These are phyloP conservation scores for Pharnaceum exiguum DNA, from an alignment of 148 eudicot species.

Conservation along the genomic window DNA sequence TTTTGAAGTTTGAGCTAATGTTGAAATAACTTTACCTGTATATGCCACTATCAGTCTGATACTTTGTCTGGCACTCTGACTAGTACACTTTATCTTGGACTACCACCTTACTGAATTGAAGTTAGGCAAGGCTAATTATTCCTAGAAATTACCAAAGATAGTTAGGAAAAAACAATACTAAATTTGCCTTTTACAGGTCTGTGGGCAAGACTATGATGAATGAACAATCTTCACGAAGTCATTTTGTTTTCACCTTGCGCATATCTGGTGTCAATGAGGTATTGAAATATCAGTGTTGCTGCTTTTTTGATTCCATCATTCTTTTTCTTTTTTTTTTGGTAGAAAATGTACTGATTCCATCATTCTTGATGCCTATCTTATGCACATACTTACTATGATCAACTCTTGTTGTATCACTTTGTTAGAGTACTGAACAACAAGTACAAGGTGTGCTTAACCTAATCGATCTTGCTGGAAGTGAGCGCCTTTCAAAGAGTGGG, in stretches of 20 bases:
- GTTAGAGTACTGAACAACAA: slow-evolving; percentile 90
- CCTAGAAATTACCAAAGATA: neutral
- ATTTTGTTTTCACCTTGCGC: slow-evolving; percentile 87
- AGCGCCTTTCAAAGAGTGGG: slow-evolving; percentile 97
- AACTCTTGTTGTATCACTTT: neutral
- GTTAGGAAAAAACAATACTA: neutral
- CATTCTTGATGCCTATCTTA: neutral
- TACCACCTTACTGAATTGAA: too few relatives aligned
- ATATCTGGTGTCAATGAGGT: slow-evolving; percentile 95
- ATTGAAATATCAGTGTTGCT: too few relatives aligned
- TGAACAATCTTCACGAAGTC: slow-evolving; percentile 97
- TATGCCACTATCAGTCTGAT: too few relatives aligned
- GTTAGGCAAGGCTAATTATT: too few relatives aligned
- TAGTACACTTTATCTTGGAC: too few relatives aligned
- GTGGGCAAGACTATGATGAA: slow-evolving; percentile 96
- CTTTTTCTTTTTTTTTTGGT: too few relatives aligned
- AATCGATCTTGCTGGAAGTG: slow-evolving; percentile 99
- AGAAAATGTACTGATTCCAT: neutral
- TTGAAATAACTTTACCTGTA: too few relatives aligned
- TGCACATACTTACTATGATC: neutral
- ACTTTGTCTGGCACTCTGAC: too few relatives aligned
- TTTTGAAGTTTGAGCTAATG: too few relatives aligned
- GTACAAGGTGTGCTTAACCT: slow-evolving; percentile 89
- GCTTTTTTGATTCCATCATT: too few relatives aligned
- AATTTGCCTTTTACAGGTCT: slow-evolving; percentile 44